phyloP scores from a whole-genome alignment of 2,329 filamentous ascomycete genomes.

The Stachybotrys echinatus region DNA sequence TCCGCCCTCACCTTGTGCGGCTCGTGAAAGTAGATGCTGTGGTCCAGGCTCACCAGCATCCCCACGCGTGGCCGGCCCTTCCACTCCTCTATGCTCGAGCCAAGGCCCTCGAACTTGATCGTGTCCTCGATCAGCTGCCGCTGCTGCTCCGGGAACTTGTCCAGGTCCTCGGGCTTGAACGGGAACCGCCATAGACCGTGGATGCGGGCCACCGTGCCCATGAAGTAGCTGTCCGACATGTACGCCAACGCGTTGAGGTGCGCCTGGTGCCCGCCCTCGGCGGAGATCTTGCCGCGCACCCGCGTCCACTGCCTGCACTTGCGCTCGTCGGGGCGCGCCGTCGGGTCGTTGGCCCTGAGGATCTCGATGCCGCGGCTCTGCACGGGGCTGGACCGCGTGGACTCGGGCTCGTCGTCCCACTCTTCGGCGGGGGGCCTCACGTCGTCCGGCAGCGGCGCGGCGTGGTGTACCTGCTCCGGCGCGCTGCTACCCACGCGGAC shows the following conservation, averaged over 20 bases:
- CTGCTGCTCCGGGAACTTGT: conserved; percentile 38
- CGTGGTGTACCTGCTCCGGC: conserved; percentile 55
- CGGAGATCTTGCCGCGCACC: conserved; percentile 67
- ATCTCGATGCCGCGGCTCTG: conserved; percentile 39
- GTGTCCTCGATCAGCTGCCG: conserved; percentile 29
- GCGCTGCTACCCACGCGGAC: conserved; percentile 59
- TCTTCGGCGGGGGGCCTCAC: conserved; percentile 32
- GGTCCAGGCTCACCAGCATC: conserved; percentile 83
- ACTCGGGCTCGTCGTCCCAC: conserved; percentile 39
- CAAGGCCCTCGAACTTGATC: conserved; percentile 36
- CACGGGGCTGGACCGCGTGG: conserved; percentile 45
- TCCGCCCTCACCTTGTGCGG: conserved; percentile 53
- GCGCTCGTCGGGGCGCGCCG: conserved; percentile 57
- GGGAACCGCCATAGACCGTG: conserved; percentile 76
- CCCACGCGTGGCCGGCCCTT: conserved; percentile 55
- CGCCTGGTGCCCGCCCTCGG: conserved; percentile 67
- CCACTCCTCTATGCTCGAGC: conserved; percentile 38
- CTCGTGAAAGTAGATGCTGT: conserved; percentile 66
- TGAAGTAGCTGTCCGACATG: conserved; percentile 89
- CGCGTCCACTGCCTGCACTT: conserved; percentile 70
- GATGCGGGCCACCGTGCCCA: conserved; percentile 78
- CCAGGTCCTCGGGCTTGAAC: conserved; percentile 46
- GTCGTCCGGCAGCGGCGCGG: conserved; percentile 49
- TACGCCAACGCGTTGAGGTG: conserved; percentile 88
- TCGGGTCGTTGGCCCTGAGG: conserved; percentile 25